Conservation (phyloP, 2,329 filamentous ascomycete genomes). For the Cercospora berteroae region DNA sequence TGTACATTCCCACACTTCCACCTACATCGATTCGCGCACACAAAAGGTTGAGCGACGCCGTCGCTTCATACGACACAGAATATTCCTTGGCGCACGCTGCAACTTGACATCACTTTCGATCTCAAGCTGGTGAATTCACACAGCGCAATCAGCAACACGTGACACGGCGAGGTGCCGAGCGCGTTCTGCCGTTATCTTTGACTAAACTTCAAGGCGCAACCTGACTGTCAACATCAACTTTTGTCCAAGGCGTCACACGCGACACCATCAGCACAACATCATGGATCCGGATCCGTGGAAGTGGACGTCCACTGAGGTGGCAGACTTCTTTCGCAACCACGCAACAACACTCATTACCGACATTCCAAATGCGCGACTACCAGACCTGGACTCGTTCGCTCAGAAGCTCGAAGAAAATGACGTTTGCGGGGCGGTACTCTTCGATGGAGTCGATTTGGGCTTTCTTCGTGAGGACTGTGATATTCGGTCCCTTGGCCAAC, state of each 20-base stretch:
- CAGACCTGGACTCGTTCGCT: conserved; percentile 56
- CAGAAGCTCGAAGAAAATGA: conserved; percentile 58
- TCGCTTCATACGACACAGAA: not conserved
- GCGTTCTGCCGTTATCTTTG: not conserved
- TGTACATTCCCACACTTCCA: not conserved
- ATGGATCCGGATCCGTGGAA: conserved; percentile 64
- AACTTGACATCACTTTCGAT: not conserved
- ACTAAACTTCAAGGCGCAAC: conserved; percentile 2
- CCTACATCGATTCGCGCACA: not conserved
- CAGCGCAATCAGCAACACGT: not conserved
- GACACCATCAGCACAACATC: not conserved
- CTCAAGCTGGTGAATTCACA: not conserved
- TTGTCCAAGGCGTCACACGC: not conserved
- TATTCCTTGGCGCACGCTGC: not conserved
- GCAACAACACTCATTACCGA: conserved; percentile 22
- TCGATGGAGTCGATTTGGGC: conserved; percentile 52
- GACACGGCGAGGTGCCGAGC: not conserved
- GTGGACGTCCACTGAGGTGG: conserved; percentile 69
- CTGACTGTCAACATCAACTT: conserved; percentile 14
- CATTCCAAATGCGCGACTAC: conserved; percentile 44
- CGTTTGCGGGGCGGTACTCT: conserved; percentile 63
- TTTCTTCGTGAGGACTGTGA: conserved; percentile 56
- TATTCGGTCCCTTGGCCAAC: conserved; percentile 58
- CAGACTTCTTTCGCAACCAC: conserved; percentile 61
- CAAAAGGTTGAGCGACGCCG: not conserved